Base-by-base conservation (phyloP, 2,329 filamentous ascomycete genomes). In the Didymella glomerata region DNA sequence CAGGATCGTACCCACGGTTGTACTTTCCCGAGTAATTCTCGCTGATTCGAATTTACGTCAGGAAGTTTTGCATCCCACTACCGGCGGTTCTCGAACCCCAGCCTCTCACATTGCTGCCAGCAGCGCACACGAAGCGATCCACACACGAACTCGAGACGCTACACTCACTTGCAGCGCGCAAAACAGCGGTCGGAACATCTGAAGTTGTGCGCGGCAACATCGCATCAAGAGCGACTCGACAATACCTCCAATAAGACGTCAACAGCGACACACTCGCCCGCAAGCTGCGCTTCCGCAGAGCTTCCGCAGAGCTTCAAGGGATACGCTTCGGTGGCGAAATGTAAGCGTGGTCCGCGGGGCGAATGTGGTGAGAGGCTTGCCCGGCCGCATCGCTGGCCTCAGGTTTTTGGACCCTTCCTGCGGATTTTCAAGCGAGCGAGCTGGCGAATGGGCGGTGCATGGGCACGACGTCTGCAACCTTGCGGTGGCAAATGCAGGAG, bases 1-100 rank as follows among this genome's bases (percentile, higher is more conserved):
- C 20, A 42, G 13, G 27, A 51, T 14, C 38, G 48, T 36, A 32
- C 24, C 20, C n/a, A 44, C 38, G 44, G 44, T 36, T 54, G 30
- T 28, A 30, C 49, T 40, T 46, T 48, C 51, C 44, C 18, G 13
- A 16, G 11, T 22, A 18, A 25, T 34, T 46, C 14, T 24, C 40
- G 25, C 49, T 38, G 20, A 44, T 40, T 44, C 42, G 42, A 24
- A 24, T 40, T 18, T 18, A 41, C 42, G 28, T 51, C 38, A n/a
- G n/a, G 36, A 41, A 41, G 27, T 41, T 20, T 22, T 36, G 24
- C 36, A 40, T 38, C 48, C n/a, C 38, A 27, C 14, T 13, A n/a
- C 13, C 24, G 41, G 41, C 22, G 41, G 14, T 44, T 44, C 41
- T n/a, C 13, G 41, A 44, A 44, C 24, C 41, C 41, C 24, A 25